These are phyloP conservation scores for Hippophae rhamnoides DNA, from an alignment of 306 rosid species.

Conservation along the genomic window DNA sequence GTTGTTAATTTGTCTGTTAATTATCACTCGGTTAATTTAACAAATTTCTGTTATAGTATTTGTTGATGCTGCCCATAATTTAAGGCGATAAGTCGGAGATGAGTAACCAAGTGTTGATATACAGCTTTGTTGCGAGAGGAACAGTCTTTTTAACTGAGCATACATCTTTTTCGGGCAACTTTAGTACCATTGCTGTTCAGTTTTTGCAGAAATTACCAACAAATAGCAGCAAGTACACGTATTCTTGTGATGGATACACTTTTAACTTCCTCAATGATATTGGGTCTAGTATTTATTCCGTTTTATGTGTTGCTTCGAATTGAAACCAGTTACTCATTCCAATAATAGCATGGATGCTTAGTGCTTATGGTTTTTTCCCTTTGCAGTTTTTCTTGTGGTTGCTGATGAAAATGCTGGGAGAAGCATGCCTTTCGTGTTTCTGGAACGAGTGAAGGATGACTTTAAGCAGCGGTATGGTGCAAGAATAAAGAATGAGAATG, in stretches of 20 bases:
- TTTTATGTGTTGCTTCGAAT: neutral
- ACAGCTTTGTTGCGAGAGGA: slow-evolving; percentile 96
- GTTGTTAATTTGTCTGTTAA: no score
- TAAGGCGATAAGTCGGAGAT: slow-evolving; percentile 32
- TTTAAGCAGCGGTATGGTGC: slow-evolving; percentile 65
- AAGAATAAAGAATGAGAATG: slow-evolving; percentile 39
- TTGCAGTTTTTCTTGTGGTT: slow-evolving; percentile 92
- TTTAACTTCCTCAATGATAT: slow-evolving; percentile 79
- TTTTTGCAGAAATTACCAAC: slow-evolving; percentile 85
- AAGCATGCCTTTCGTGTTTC: slow-evolving; percentile 76
- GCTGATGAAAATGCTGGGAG: slow-evolving; percentile 87
- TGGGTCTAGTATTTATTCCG: slow-evolving; percentile 56
- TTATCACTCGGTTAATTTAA: no score
- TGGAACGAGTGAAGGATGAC: slow-evolving; percentile 88
- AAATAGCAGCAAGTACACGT: slow-evolving; percentile 81
- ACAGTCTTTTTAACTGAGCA: slow-evolving; percentile 81
- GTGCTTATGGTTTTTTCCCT: slow-evolving; percentile 13
- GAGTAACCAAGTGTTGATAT: slow-evolving; percentile 83
- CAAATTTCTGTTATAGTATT: slow-evolving; percentile 2
- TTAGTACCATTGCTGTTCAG: slow-evolving; percentile 94
- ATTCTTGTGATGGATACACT: slow-evolving; percentile 90
- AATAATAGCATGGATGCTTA: neutral
- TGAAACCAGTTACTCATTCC: slow-evolving; percentile 5
- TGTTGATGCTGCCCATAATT: slow-evolving; percentile 19
- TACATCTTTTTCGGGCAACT: slow-evolving; percentile 79